Evolutionary conservation across 768 basidiomycete species (phyloP), one percentile per base, ranked within the genome.

Genomic region (Lenzites betulinus): DNA sequence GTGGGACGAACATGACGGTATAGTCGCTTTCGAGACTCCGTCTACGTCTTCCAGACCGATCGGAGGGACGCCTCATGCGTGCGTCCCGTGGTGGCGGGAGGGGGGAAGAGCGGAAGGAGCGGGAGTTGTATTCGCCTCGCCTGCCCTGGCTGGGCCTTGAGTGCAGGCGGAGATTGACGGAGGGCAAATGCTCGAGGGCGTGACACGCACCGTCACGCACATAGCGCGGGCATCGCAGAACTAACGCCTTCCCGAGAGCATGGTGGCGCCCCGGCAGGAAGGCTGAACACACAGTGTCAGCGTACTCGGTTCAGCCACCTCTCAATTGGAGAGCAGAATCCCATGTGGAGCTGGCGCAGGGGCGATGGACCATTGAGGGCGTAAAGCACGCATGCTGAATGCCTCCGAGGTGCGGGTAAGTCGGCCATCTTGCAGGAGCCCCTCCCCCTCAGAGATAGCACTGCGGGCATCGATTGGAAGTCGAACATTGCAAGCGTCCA

Each of bases 151-250:
- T n/a, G 52, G 51, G 47, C 47, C 48, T 26, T 48, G 41, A 44
- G 48, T 49, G 38, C 50, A 30, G 20, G 59, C 59, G 59, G 59
- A 55, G 59, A 54, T 60, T 60, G 48, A 26, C 59, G 59, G 53
- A 55, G 53, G 44, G 26, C 38, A 49, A 43, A 46, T 18, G 56
- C 35, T 20, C 48, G n/a, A 33, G 7, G 30, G 11, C 43, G 59
- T 55, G 53, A 60, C 59, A 41, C 38, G 38, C 39, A 39, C 47
- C 35, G 59, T 54, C 54, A 55, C 59, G 35, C 51, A n/a, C 28
- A 33, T 30, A 51, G 41, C 56, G 38, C 48, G 43, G 12, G 15
- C 22, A 48, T n/a, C 47, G 48, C 44, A 36, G 54, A 50, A 50
- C 38, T 30, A 26, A 26, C 36, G 39, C 56, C 48, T n/a, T 8